Conservation (phyloP, 305 asterid species). For the Lippia alba region DNA sequence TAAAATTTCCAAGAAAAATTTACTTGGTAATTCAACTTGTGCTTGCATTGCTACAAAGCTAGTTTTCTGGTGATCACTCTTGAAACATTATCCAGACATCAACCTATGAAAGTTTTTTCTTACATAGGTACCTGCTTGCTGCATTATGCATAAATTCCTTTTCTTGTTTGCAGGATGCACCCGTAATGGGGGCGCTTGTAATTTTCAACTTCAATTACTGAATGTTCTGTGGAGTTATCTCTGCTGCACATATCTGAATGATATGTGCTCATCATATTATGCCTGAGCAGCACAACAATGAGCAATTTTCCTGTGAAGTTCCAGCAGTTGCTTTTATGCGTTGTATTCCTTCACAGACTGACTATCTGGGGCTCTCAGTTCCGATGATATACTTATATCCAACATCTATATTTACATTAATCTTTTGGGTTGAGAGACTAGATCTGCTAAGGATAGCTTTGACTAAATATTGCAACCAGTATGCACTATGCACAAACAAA, state of each 20-base stretch:
- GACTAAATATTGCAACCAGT: slow-evolving; percentile 19
- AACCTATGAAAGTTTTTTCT: slow-evolving; percentile 14
- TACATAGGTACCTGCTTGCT: slow-evolving; percentile 12
- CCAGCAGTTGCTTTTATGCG: slow-evolving; percentile 42
- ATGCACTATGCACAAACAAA: slow-evolving; percentile 17
- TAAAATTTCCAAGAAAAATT: not conserved
- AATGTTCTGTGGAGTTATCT: slow-evolving; percentile 33
- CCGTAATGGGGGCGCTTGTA: slow-evolving; percentile 28
- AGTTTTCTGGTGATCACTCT: slow-evolving; percentile 9
- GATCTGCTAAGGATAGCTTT: slow-evolving; percentile 9
- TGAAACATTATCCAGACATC: not conserved
- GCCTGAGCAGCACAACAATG: slow-evolving; percentile 44
- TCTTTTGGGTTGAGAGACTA: slow-evolving; percentile 24
- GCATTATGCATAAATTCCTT: slow-evolving; percentile 19
- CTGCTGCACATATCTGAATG: slow-evolving; percentile 33
- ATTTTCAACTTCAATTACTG: slow-evolving; percentile 27
- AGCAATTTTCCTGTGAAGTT: slow-evolving; percentile 43
- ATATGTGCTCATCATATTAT: slow-evolving; percentile 35
- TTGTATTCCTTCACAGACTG: slow-evolving; percentile 40
- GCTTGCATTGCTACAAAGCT: slow-evolving; percentile 26
- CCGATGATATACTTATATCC: slow-evolving; percentile 45
- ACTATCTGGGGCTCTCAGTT: slow-evolving; percentile 50
- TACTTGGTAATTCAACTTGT: not conserved
- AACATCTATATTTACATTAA: slow-evolving; percentile 4
- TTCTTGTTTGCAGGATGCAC: slow-evolving; percentile 39